Conservation (phyloP, 352 stramenopile genomes). For the Globisporangium lucens region DNA sequence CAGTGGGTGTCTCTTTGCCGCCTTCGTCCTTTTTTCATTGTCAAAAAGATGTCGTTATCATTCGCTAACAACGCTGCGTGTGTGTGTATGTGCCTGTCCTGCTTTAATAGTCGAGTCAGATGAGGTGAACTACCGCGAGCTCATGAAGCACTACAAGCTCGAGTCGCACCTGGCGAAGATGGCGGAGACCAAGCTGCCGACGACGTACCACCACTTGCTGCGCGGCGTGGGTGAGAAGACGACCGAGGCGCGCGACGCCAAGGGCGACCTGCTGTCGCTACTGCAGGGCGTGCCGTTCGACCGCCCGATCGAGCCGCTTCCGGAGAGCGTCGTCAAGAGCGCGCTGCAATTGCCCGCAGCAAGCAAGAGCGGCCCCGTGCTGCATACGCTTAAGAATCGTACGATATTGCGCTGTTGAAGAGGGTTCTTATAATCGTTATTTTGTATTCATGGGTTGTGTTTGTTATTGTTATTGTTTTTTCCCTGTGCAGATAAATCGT, state of each 20-base stretch:
- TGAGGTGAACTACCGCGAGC: constrained; percentile 50
- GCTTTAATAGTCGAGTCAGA: constrained; percentile 45
- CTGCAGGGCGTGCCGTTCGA: constrained; percentile 76
- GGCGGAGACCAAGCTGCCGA: constrained; percentile 48
- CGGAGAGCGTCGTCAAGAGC: constrained; percentile 69
- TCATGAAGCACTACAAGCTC: constrained; percentile 71
- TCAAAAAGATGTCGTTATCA: neutral
- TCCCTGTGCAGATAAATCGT: constrained; percentile 26
- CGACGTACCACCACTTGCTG: constrained; percentile 70
- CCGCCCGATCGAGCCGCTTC: constrained; percentile 69
- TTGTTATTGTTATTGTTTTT: neutral
- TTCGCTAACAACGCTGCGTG: neutral
- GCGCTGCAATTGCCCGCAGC: constrained; percentile 60
- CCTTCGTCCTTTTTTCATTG: neutral
- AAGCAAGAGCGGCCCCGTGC: constrained; percentile 51
- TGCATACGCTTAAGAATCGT: constrained; percentile 45
- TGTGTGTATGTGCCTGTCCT: neutral
- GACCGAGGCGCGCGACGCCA: constrained; percentile 32
- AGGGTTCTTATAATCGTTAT: neutral
- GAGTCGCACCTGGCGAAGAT: constrained; percentile 64
- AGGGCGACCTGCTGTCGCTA: constrained; percentile 55
- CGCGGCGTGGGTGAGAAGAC: constrained; percentile 56
- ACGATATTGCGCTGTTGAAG: constrained; percentile 12
- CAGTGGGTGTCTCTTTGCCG: constrained; percentile 31
- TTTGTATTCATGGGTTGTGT: neutral